Base-by-base conservation (phyloP, 2,329 filamentous ascomycete genomes). In the Colletotrichum melonis region DNA sequence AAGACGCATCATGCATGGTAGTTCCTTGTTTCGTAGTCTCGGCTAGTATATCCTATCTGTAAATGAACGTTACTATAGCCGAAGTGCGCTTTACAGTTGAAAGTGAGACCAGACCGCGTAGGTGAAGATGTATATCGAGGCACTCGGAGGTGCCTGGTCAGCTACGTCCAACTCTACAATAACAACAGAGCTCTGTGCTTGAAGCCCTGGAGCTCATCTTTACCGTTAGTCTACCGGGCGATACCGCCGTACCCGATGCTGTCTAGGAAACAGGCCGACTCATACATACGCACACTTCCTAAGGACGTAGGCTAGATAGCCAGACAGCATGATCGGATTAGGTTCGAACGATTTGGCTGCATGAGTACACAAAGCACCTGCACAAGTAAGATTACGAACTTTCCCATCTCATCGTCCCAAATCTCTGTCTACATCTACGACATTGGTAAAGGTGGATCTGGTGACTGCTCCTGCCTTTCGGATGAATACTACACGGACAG, bases 11-110 rank as follows among this genome's bases (percentile, higher is more conserved):
- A 30, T 70, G 70, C 70, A 73, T 73, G 70, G 22, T 56, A 55
- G 66, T 70, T 73, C 56, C 62, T 66, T 62, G 35, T 70, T 73
- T 66, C 32, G 46, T 73, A 66, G 60, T 66, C 55, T 70, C 67
- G 67, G 56, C 69, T 63, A 73, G 70, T 73, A 73, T 71, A 73
- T 73, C 71, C 68, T 62, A 73, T 62, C 55, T 73, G 71, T 73
- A 73, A 62, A 73, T 73, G 71, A 73, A 71, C 55, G 59, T 73
- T 46, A 49, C 46, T 14, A 26, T 26, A 64, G 28, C 62, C n/a
- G 46, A 32, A 32, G 11, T 30, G 12, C 30, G 46, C 32, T 32
- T 11, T 54, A 28, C 32, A 12, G 2, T 54, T 38, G 5, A 12
- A 6, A 8, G 46, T 24, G 28, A 57, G 7, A 22, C 19, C 19